phyloP scores from a whole-genome alignment of 768 basidiomycete genomes.

The Boletus rufocinnamomeus region DNA sequence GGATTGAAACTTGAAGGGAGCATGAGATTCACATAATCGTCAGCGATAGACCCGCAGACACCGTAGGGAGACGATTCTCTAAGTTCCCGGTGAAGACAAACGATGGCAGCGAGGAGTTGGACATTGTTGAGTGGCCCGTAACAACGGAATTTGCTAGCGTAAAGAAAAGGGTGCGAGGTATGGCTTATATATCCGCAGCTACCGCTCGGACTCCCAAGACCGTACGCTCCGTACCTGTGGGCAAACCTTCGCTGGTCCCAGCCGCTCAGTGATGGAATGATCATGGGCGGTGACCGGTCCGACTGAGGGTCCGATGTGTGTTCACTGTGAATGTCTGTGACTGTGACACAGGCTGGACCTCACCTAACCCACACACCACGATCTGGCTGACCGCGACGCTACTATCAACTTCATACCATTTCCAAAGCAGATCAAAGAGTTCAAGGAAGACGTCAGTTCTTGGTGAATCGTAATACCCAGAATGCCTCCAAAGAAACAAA shows the following conservation, averaged over 20 bases:
- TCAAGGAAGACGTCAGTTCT: not conserved
- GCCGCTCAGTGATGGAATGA: not conserved
- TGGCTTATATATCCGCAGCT: conserved; percentile 14
- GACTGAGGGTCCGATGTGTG: not conserved
- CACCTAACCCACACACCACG: not conserved
- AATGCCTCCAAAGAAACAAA: conserved; percentile 86
- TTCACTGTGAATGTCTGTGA: conserved; percentile 1
- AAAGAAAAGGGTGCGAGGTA: not conserved
- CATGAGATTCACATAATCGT: conserved; percentile 11
- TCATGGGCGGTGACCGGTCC: not conserved
- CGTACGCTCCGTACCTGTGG: not conserved
- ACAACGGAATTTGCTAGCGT: not conserved
- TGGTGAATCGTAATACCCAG: not conserved
- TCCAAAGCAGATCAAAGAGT: not conserved
- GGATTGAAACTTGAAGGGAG: not conserved
- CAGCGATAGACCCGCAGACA: conserved; percentile 17
- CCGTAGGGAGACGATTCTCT: conserved; percentile 5
- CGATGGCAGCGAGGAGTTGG: not conserved
- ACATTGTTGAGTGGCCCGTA: conserved; percentile 6
- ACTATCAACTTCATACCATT: not conserved
- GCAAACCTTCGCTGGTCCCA: not conserved
- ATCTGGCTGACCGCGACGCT: not conserved
- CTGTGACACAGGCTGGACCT: conserved; percentile 1
- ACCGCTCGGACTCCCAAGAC: not conserved
- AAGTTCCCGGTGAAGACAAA: conserved; percentile 7